Evolutionary conservation across 192 early-diverging fungal species (phyloP).

Genomic region (Coemansia sp.): DNA sequence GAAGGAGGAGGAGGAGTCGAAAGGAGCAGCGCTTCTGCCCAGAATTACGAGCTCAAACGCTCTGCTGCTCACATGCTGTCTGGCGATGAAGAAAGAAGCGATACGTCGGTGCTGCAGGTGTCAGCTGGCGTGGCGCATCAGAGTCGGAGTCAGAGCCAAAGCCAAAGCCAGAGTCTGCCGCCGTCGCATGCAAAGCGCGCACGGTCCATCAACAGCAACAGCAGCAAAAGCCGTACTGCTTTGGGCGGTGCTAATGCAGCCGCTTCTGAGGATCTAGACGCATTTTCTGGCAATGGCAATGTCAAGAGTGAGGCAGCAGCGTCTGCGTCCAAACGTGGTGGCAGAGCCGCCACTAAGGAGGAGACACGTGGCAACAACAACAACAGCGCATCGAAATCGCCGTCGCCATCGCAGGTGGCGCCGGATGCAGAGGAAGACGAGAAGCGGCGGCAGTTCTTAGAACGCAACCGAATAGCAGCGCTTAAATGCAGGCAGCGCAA

Average conservation of each 20-base stretch:
- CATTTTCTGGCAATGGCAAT: no score
- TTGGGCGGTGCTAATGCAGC: no score
- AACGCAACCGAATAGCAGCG: conserved; percentile 86
- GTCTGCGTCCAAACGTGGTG: neutral
- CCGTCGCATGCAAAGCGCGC: conserved; percentile 22
- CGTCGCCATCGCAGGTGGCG: no score
- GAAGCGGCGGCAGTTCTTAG: conserved; percentile 82
- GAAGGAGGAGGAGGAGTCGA: neutral
- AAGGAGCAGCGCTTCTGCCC: neutral
- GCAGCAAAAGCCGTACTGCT: neutral
- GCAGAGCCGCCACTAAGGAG: neutral
- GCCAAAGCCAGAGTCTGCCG: neutral
- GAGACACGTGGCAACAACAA: neutral
- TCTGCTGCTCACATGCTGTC: neutral
- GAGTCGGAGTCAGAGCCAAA: neutral
- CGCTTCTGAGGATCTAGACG: no score
- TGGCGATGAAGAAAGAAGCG: neutral
- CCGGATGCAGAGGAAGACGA: conserved; percentile 56
- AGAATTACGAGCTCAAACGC: neutral
- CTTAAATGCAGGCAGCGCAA: conserved; percentile 92
- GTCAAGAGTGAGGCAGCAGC: no score
- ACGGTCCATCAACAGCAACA: conserved; percentile 7
- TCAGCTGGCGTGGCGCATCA: neutral
- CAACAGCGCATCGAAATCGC: no score
- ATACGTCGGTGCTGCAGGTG: neutral